These are phyloP conservation scores for Russula sp. DNA, from an alignment of 768 basidiomycete species.

Conservation along the genomic window DNA sequence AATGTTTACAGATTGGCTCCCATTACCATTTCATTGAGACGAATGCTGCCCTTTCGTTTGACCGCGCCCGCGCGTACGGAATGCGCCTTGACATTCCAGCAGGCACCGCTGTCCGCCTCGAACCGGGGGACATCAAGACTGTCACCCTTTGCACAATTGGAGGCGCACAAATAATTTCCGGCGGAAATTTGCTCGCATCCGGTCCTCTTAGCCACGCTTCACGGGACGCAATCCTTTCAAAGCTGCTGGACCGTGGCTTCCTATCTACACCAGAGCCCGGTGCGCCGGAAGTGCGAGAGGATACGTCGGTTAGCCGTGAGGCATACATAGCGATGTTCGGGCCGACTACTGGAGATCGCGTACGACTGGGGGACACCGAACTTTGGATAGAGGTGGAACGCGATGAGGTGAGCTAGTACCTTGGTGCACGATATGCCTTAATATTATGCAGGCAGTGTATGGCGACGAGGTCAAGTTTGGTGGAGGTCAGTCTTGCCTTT, in stretches of 20 bases:
- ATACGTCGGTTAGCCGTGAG: conserved; percentile 56
- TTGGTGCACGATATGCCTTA: background rate
- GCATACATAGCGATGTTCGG: conserved; percentile 93
- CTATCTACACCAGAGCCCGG: conserved; percentile 61
- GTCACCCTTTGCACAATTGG: conserved; percentile 76
- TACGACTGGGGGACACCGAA: conserved; percentile 81
- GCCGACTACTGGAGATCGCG: conserved; percentile 84
- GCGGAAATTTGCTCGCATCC: conserved; percentile 70
- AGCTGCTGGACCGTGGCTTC: conserved; percentile 56
- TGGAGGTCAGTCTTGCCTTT: conserved; percentile 49
- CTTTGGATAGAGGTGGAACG: conserved; percentile 91
- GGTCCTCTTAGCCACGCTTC: conserved; percentile 41
- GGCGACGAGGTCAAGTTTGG: conserved; percentile 99
- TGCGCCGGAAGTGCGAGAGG: conserved; percentile 41
- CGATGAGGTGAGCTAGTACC: conserved; percentile 48
- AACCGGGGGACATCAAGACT: conserved; percentile 84
- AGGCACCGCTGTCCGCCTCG: conserved; percentile 94
- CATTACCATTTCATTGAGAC: conserved; percentile 94
- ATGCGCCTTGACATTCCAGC: conserved; percentile 88
- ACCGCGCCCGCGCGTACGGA: conserved; percentile 72
- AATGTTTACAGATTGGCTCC: conserved; percentile 62
- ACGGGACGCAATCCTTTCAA: conserved; percentile 40
- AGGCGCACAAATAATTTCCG: conserved; percentile 63
- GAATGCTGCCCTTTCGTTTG: conserved; percentile 74
- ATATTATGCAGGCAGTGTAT: conserved; percentile 56